Percentiles rank a stretch among this genome's conserved stretches.
Evolutionary conservation across 371 early-diverging fungal species (phyloP).

Genomic region (Circinella umbellata): DNA sequence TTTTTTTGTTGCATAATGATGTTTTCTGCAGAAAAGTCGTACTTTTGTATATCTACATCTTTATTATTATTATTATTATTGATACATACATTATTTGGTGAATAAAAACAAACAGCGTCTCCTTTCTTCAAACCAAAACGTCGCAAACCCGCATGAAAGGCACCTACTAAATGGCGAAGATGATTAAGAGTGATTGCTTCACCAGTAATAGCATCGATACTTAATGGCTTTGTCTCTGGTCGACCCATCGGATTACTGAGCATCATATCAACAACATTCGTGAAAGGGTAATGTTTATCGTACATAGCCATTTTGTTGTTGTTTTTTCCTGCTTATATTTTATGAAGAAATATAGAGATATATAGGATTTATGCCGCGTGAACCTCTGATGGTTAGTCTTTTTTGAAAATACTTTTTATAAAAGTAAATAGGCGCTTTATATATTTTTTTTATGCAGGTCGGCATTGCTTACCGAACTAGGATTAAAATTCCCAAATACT

Average conservation of each 20-base stretch:
- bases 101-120: slow-evolving; percentile 20
- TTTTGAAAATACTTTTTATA: not conserved
- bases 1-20: not conserved
- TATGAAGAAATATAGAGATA: not conserved
- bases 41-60: not conserved
- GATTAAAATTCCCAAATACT: not conserved
- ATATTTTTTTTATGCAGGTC: slow-evolving; percentile 1
- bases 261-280: slow-evolving; percentile 14
- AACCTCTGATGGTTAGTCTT: not conserved
- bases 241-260: slow-evolving; percentile 10
- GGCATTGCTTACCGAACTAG: not conserved
- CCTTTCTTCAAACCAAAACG: slow-evolving; percentile 23
- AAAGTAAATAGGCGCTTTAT: not conserved
- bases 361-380: not conserved
- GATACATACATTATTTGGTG: slow-evolving; percentile 24
- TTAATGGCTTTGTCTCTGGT: slow-evolving; percentile 13
- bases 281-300: slow-evolving; percentile 8
- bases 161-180: not conserved
- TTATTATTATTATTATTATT: not conserved
- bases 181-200: slow-evolving; percentile 16
- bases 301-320: not conserved
- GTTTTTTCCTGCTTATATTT: too few relatives aligned
- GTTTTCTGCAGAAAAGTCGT: not conserved
- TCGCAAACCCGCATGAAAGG: slow-evolving; percentile 19
- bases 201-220: slow-evolving; percentile 24